Percentiles rank a stretch among this genome's conserved stretches.
Conservation (phyloP, 305 asterid species). For the Lippia alba region DNA sequence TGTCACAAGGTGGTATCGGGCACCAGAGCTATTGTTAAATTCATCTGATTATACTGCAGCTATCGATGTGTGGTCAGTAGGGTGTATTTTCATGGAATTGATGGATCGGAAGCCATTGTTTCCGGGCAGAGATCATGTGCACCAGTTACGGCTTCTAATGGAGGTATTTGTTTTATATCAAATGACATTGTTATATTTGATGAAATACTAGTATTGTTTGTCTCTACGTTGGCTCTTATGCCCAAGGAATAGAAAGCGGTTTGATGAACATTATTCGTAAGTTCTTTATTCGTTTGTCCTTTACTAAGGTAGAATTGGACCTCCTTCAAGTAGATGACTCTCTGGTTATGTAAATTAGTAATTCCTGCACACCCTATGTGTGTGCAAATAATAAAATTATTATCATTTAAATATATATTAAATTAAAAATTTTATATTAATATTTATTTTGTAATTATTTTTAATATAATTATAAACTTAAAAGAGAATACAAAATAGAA, state of each 20-base stretch:
- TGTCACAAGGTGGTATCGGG: slow-evolving; percentile 96
- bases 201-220: background rate
- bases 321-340: background rate
- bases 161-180: slow-evolving; percentile 59
- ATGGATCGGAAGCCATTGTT: slow-evolving; percentile 95
- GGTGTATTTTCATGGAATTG: slow-evolving; percentile 97
- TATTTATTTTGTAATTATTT: too few species aligned
- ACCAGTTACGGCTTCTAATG: slow-evolving; percentile 89
- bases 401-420: too few species aligned
- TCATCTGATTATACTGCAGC: slow-evolving; percentile 93
- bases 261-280: background rate
- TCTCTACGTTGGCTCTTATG: background rate
- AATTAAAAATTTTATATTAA: too few species aligned
- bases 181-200: background rate
- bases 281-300: background rate
- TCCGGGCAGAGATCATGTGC: slow-evolving; percentile 98
- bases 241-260: background rate
- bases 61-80: slow-evolving; percentile 98
- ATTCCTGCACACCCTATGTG: too few species aligned
- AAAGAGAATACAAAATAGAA: too few species aligned
- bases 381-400: too few species aligned
- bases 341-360: too few species aligned
- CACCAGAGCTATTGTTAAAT: slow-evolving; percentile 86
- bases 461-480: too few species aligned
- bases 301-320: background rate